These are phyloP conservation scores for Talaromyces sp. DNA, from an alignment of 2,329 filamentous ascomycete genomes.

Conservation along the genomic window DNA sequence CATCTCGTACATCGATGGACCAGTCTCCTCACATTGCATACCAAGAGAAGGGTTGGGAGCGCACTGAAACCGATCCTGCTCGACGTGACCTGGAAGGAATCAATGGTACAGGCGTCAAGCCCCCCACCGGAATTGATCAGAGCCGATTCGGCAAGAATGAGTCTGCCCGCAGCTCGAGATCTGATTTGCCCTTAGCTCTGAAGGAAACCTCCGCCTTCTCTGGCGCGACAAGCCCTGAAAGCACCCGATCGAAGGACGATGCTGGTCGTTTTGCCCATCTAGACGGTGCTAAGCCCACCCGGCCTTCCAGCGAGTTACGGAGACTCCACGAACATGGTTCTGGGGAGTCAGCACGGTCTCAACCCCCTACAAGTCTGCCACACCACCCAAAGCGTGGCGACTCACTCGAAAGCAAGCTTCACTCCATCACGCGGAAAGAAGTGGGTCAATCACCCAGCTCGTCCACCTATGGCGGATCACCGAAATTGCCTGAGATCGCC, in stretches of 20 bases:
- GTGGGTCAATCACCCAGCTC: constrained; percentile 43
- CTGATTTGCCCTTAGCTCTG: constrained; percentile 40
- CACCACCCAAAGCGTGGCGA: constrained; percentile 60
- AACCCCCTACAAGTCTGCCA: constrained; percentile 35
- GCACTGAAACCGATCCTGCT: constrained; percentile 51
- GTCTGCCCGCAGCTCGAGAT: constrained; percentile 51
- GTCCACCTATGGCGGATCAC: constrained; percentile 40
- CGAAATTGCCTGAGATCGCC: constrained; percentile 39
- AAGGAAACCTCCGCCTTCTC: constrained; percentile 46
- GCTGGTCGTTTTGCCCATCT: constrained; percentile 20
- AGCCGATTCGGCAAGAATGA: constrained; percentile 60
- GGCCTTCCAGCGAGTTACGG: constrained; percentile 61
- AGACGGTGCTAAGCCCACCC: constrained; percentile 42
- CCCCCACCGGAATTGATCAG: constrained; percentile 14
- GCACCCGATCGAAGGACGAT: constrained; percentile 24
- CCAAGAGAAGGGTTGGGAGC: constrained; percentile 75
- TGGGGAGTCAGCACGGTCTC: constrained; percentile 43
- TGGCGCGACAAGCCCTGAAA: constrained; percentile 35
- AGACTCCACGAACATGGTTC: constrained; percentile 57
- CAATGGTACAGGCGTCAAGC: constrained; percentile 28
- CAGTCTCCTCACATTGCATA: constrained; percentile 86
- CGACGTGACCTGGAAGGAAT: constrained; percentile 34
- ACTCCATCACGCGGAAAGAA: constrained; percentile 69
- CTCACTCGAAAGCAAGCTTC: constrained; percentile 56
- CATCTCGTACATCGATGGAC: constrained; percentile 42